These are phyloP conservation scores for Phytophthora pinifolia DNA, from an alignment of 352 stramenopile genomes.

Conservation along the genomic window DNA sequence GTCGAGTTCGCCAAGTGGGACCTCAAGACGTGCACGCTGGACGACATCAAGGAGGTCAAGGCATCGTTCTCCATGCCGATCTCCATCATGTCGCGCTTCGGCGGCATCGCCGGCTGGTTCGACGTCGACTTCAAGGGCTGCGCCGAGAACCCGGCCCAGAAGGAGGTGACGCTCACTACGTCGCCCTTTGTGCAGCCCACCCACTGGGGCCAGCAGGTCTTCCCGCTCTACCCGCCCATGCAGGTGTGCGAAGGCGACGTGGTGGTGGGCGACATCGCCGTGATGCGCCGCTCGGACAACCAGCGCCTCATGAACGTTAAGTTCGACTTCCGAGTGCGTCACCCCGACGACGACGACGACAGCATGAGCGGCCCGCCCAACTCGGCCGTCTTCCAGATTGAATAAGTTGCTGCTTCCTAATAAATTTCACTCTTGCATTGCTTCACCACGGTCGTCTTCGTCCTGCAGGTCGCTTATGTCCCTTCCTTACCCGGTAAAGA, in stretches of 20 bases:
- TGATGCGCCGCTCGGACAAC: constrained; percentile 81
- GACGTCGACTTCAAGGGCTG: constrained; percentile 98
- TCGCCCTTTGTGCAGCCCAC: constrained; percentile 89
- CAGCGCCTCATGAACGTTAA: constrained; percentile 90
- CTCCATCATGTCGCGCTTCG: constrained; percentile 87
- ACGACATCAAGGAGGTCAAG: constrained; percentile 81
- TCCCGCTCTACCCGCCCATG: constrained; percentile 78
- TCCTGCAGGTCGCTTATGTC: neutral
- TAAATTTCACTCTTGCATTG: constrained; percentile 36
- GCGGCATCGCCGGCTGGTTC: constrained; percentile 99
- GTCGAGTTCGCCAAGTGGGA: constrained; percentile 81
- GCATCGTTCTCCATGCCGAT: constrained; percentile 77
- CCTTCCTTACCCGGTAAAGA: constrained; percentile 12
- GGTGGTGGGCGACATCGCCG: constrained; percentile 66
- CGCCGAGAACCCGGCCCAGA: constrained; percentile 67
- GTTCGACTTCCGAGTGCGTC: constrained; percentile 76
- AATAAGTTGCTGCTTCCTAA: constrained; percentile 53
- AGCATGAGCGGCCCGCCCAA: constrained; percentile 46
- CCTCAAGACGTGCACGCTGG: constrained; percentile 81
- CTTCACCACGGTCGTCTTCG: neutral
- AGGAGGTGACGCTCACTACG: constrained; percentile 89
- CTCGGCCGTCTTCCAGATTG: constrained; percentile 81
- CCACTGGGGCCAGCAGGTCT: constrained; percentile 89
- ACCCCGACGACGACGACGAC: constrained; percentile 50
- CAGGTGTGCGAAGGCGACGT: constrained; percentile 85